phyloP scores from a whole-genome alignment of 2,329 filamentous ascomycete species.

The Cordyceps farinosa region DNA sequence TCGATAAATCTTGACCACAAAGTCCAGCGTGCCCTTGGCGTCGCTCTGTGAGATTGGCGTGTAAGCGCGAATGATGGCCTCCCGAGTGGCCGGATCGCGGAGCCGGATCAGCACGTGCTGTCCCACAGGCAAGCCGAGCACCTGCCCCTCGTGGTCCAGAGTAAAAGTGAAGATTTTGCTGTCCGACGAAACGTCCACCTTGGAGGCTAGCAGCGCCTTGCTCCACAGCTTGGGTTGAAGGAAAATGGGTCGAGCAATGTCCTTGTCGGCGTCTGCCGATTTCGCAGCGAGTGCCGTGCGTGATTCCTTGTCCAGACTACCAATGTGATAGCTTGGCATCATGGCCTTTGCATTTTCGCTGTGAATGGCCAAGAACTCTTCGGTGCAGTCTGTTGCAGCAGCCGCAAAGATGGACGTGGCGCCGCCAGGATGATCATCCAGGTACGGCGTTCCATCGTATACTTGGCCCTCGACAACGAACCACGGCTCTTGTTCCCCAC shows the following conservation, averaged over 20 bases:
- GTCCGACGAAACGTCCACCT: slow-evolving; percentile 67
- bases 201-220: slow-evolving; percentile 66
- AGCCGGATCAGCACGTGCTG: slow-evolving; percentile 85
- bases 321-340: slow-evolving; percentile 84
- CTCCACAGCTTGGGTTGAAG: slow-evolving; percentile 69
- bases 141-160: slow-evolving; percentile 67
- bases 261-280: slow-evolving; percentile 15
- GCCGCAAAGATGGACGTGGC: slow-evolving; percentile 78
- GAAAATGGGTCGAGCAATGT: slow-evolving; percentile 50
- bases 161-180: slow-evolving; percentile 78
- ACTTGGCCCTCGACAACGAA: slow-evolving; percentile 87
- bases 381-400: slow-evolving; percentile 76
- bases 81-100: slow-evolving; percentile 64
- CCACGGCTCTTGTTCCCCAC: slow-evolving; percentile 66
- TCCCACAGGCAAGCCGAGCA: slow-evolving; percentile 73
- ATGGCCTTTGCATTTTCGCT: slow-evolving; percentile 91
- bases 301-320: slow-evolving; percentile 64
- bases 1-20: slow-evolving; percentile 81
- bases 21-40: slow-evolving; percentile 61
- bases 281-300: slow-evolving; percentile 25
- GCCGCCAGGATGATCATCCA: slow-evolving; percentile 81
- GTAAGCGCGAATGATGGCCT: slow-evolving; percentile 79
- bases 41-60: slow-evolving; percentile 70
- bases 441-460: slow-evolving; percentile 77
- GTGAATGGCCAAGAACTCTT: slow-evolving; percentile 90